Base-by-base conservation (phyloP, 2,329 filamentous ascomycete genomes). In the Neurospora sp. region DNA sequence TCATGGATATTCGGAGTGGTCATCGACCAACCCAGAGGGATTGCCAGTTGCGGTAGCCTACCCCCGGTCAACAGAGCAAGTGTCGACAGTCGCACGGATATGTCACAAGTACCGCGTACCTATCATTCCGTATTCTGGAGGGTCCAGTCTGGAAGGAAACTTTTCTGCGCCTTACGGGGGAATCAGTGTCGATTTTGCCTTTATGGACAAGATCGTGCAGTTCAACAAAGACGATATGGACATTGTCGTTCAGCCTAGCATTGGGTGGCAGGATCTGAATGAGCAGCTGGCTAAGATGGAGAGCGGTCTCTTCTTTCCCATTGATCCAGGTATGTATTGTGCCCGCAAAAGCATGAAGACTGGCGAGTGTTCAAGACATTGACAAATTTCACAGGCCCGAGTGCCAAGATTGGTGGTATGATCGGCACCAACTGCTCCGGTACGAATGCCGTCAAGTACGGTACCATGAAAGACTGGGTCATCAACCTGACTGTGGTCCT, bases 211-310 rank as follows among this genome's bases (percentile, higher is more conserved):
- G 75, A 91, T 97, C 36, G 75, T 97, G 38, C 84, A 89, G 69
- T 84, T 97, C 70, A 91, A 97, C 78, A 89, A 91, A 74, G 90
- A 92, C 4, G 94, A 97, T 78, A 93, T 97, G 91, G 94, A 97
- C 75, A 85, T 97, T 67, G 92, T 97, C 4, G 93, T 97, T 3
- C 94, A 97, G 78, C 94, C 94, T 3, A 92, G 91, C 6, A 90
- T 97, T 10, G 90, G 91, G n/a, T 97, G 93, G 93, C 93, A 96
- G 86, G 88, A 91, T 68, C 82, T 97, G 70, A 97, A 97, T 76
- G 88, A 91, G 73, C 81, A 87, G 75, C 78, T 89, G 66, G 84
- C 88, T 67, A 88, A 91, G 76, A 87, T 91, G 79, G 84, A 87
- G 46, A 89, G 87, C 4, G 92, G 92, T 0, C 86, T 97, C 1